phyloP scores from a whole-genome alignment of 2,329 filamentous ascomycete species.

The Epichloe festucae region DNA sequence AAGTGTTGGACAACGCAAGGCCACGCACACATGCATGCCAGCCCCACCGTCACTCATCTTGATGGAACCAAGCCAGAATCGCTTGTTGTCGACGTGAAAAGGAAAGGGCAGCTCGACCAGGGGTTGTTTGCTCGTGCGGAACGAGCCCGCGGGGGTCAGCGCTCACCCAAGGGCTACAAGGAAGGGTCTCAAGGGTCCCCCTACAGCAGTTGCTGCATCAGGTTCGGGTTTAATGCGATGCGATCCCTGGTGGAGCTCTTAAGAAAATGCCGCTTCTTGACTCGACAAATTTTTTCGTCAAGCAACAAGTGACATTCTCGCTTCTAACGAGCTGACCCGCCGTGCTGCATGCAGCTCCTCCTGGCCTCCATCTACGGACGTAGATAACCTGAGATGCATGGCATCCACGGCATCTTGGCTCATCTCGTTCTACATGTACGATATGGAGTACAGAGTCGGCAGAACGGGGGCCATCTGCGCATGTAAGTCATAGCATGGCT shows the following conservation, averaged over 20 bases:
- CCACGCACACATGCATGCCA: slow-evolving; percentile 19
- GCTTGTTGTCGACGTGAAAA: background rate
- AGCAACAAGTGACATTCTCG: background rate
- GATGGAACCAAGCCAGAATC: background rate
- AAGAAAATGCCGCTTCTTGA: background rate
- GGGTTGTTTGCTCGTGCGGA: background rate
- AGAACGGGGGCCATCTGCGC: background rate
- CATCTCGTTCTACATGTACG: background rate
- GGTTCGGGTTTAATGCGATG: slow-evolving; percentile 2
- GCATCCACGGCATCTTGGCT: slow-evolving; percentile 6
- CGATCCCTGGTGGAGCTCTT: slow-evolving; percentile 1
- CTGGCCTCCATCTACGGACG: background rate
- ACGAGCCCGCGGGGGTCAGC: background rate
- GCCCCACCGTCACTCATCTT: slow-evolving; percentile 1
- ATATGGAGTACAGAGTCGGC: background rate
- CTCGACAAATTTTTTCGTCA: background rate
- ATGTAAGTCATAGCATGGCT: slow-evolving; percentile 1
- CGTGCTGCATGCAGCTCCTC: slow-evolving; percentile 4
- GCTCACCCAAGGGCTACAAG: background rate
- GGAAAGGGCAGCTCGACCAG: background rate
- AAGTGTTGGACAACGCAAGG: slow-evolving; percentile 13
- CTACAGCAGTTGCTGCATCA: background rate
- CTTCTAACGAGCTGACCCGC: slow-evolving; percentile 6
- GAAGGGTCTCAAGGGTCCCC: background rate
- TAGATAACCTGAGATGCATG: slow-evolving; percentile 1